Base-by-base conservation (phyloP, 2,329 filamentous ascomycete species). In the Fusarium citri region DNA sequence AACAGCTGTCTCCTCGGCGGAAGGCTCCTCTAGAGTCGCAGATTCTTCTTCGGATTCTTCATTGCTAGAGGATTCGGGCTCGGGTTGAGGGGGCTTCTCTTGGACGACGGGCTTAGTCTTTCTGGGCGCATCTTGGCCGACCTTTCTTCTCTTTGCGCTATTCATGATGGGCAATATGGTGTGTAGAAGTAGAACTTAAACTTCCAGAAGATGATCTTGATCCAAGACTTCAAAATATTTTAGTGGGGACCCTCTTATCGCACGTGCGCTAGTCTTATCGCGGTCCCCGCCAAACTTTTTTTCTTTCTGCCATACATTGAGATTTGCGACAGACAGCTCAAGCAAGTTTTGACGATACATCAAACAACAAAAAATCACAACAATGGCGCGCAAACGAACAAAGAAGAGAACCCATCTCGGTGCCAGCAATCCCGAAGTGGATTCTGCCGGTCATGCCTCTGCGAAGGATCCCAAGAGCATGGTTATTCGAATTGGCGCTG, bases 401-500 rank as follows among this genome's bases (percentile, higher is more conserved):
- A 98, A 97, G 85, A 97, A 95, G 87, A 90, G 93, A 79, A 97
- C 94, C 65, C 94, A 97, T 80, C 81, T 91, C 57, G 89, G 91
- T 65, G 88, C 91, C 53, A 86, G 84, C 66, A 88, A 88, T 73
- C 87, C 87, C 55, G 87, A 88, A 74, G 80, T 84, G 67, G 82
- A 86, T 74, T 75, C 87, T 69, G 83, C 85, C 45, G 86, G 88
- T 60, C 89, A 90, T 80, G 87, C 88, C 62, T 87, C 89, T 25
- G 85, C 87, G 55, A 89, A 90, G 70, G 87, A 90, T 54, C 96
- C 96, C 34, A 98, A 98, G 86, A 97, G 92, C 79, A 98, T 99
- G 95, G 95, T 99, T 62, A 97, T 99, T 80, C 93, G 96, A 73
- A 94, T 98, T 76, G 96, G 96, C 75, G 95, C 94, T 74, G 92